Conservation (phyloP, 2,329 filamentous ascomycete genomes). For the Penicillium sp. region DNA sequence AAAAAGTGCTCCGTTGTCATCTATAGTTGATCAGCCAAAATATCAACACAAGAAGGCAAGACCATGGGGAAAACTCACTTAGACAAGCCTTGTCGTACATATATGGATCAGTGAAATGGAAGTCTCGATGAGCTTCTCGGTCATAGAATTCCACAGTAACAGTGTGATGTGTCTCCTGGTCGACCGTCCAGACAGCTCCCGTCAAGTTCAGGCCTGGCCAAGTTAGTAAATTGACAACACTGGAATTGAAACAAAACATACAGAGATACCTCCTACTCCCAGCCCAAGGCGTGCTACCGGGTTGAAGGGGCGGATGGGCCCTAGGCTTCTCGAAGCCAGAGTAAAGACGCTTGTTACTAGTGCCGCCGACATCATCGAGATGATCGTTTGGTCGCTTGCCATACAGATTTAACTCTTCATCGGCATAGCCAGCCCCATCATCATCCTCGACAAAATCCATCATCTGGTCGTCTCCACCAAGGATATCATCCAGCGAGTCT, state of each 20-base stretch:
- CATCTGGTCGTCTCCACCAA: slow-evolving; percentile 61
- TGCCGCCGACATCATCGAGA: slow-evolving; percentile 45
- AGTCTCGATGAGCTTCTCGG: slow-evolving; percentile 84
- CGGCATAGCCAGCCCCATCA: slow-evolving; percentile 84
- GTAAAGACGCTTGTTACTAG: slow-evolving; percentile 52
- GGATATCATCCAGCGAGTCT: slow-evolving; percentile 79
- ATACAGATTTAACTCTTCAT: slow-evolving; percentile 57
- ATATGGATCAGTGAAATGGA: slow-evolving; percentile 96
- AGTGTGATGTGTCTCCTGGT: slow-evolving; percentile 89
- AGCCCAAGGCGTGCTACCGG: slow-evolving; percentile 92
- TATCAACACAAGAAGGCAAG: background rate
- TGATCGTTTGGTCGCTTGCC: slow-evolving; percentile 61
- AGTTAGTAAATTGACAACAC: slow-evolving; percentile 25
- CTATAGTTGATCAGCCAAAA: slow-evolving; percentile 33
- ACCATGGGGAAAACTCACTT: slow-evolving; percentile 46
- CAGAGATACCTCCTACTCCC: slow-evolving; percentile 92
- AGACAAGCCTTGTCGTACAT: slow-evolving; percentile 95
- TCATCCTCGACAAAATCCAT: slow-evolving; percentile 93
- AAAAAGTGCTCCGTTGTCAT: slow-evolving; percentile 81
- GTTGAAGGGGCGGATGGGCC: slow-evolving; percentile 83
- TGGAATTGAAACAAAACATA: slow-evolving; percentile 23
- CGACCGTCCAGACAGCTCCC: slow-evolving; percentile 94
- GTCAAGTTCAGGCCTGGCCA: slow-evolving; percentile 70
- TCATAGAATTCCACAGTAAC: slow-evolving; percentile 98
- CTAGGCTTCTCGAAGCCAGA: slow-evolving; percentile 57